These are phyloP conservation scores for Xylariaceae sp. DNA, from an alignment of 2,329 filamentous ascomycete genomes.

Conservation along the genomic window DNA sequence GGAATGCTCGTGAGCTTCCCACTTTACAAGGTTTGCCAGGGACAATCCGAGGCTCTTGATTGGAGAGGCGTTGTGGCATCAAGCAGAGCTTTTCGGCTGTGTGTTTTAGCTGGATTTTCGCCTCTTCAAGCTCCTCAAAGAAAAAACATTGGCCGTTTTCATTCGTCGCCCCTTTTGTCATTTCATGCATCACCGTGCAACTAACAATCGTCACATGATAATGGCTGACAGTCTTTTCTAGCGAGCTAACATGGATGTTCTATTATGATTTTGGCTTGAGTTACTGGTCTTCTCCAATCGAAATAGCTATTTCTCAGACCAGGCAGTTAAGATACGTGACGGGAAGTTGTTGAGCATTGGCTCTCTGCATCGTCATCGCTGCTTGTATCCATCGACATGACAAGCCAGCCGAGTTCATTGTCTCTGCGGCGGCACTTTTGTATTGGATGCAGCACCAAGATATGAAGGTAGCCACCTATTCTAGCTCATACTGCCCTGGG, in stretches of 20 bases:
- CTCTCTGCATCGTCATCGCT: neutral
- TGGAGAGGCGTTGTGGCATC: neutral
- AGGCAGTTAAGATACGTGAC: neutral
- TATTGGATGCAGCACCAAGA: neutral
- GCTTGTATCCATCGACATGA: neutral
- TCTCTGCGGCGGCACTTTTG: neutral
- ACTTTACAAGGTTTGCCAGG: constrained; percentile 12
- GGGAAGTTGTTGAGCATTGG: neutral
- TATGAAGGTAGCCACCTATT: neutral
- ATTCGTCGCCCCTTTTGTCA: neutral
- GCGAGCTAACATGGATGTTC: neutral
- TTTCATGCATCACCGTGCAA: neutral
- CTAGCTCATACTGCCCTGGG: neutral
- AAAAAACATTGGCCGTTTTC: neutral
- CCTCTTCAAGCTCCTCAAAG: neutral
- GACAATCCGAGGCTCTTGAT: neutral
- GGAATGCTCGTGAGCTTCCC: constrained; percentile 1
- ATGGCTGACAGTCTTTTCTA: neutral
- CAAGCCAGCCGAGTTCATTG: neutral
- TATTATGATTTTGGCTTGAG: neutral
- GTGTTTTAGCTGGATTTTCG: neutral
- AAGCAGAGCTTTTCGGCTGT: neutral
- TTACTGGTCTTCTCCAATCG: neutral
- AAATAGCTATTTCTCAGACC: neutral
- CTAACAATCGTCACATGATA: neutral